A percentile compares a stretch with the other conserved stretches of the same genome.
Evolutionary conservation across 805 yeast genomes (phyloP).

Genomic region (Nakazawaea ambrosiae): DNA sequence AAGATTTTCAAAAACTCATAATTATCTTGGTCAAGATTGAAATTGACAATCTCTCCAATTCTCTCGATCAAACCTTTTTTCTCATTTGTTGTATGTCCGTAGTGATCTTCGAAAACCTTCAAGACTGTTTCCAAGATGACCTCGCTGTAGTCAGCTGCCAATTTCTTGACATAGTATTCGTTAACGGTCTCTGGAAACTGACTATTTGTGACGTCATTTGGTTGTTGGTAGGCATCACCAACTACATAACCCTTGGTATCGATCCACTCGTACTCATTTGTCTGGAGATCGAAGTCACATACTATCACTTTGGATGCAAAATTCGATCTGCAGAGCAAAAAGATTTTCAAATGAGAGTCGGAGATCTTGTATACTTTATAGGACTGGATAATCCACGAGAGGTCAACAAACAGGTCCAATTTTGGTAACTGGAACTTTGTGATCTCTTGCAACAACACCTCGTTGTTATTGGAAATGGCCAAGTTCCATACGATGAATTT

Average conservation of each 20-base stretch:
- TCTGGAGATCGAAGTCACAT: constrained; percentile 17
- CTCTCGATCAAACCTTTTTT: neutral
- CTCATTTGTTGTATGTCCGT: constrained; percentile 13
- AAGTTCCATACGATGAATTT: constrained; percentile 5
- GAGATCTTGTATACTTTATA: neutral
- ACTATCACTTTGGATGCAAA: constrained; percentile 1
- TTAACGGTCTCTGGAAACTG: constrained; percentile 14
- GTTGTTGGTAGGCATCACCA: neutral
- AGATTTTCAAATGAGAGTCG: neutral
- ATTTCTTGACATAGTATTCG: constrained; percentile 35
- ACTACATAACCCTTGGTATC: constrained; percentile 21
- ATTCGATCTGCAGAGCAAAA: constrained; percentile 9
- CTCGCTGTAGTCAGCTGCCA: constrained; percentile 40
- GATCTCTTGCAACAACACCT: constrained; percentile 1
- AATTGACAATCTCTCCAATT: constrained; percentile 11
- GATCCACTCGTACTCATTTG: constrained; percentile 31
- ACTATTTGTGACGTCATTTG: neutral
- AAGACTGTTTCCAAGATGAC: constrained; percentile 46
- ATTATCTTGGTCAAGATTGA: constrained; percentile 18
- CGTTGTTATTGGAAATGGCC: neutral
- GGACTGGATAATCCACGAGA: constrained; percentile 5
- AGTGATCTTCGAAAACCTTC: constrained; percentile 41
- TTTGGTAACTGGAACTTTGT: neutral
- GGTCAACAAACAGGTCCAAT: neutral
- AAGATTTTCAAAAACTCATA: constrained; percentile 28